phyloP scores from a whole-genome alignment of 1,284 basidiomycete species.

The Cryptococcus deneoformans region DNA sequence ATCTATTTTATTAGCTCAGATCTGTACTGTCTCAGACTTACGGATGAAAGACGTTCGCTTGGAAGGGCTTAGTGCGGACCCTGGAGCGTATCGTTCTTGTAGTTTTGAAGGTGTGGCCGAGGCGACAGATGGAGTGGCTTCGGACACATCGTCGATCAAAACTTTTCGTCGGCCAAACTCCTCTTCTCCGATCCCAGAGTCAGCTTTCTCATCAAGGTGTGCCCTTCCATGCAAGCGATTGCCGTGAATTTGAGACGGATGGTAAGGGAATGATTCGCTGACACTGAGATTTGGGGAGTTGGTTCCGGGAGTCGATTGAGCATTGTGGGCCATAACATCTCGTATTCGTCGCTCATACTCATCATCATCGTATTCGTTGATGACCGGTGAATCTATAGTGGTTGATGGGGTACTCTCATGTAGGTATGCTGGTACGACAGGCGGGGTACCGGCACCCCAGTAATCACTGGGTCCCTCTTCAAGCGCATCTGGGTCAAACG shows the following conservation, averaged over 20 bases:
- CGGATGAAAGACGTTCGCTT: conserved; percentile 20
- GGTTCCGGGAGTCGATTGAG: neutral
- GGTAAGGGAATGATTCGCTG: neutral
- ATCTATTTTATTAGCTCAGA: conserved; percentile 58
- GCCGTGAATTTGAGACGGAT: neutral
- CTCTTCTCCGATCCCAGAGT: conserved; percentile 21
- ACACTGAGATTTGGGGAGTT: neutral
- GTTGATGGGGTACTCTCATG: too few species aligned
- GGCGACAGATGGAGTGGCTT: conserved; percentile 53
- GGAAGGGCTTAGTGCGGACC: conserved; percentile 9
- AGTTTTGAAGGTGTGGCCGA: conserved; percentile 25
- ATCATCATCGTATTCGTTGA: conserved; percentile 4
- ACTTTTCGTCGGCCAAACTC: conserved; percentile 27
- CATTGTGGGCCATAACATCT: conserved; percentile 5
- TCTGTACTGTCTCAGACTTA: conserved; percentile 31
- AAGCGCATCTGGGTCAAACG: conserved; percentile 5
- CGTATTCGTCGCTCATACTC: conserved; percentile 14
- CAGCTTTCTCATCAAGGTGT: neutral
- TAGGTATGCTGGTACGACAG: neutral
- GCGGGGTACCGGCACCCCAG: conserved; percentile 5
- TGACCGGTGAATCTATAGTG: neutral
- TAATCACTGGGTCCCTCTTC: conserved; percentile 30
- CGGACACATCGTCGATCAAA: conserved; percentile 47
- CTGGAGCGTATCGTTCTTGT: conserved; percentile 5
- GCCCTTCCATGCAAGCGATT: conserved; percentile 2